Base-by-base conservation (phyloP, 1,139 yeast species). In the Pichia sp. region DNA sequence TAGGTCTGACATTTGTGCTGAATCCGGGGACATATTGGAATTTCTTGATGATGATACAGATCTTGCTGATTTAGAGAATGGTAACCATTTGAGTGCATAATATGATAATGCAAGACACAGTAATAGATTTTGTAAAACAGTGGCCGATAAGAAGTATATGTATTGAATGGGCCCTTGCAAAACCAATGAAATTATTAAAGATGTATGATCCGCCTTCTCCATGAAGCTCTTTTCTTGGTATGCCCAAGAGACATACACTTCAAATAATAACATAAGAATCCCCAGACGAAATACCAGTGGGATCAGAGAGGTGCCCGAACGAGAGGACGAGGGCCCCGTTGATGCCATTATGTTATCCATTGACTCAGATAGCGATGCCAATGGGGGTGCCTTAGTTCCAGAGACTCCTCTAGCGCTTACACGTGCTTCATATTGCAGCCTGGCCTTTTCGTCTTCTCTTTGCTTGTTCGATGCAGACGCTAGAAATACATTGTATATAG, bases 181-280 rank as follows among this genome's bases (percentile, higher is more conserved):
- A 18, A 70, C 67, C 6, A 68, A 49, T 18, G 53, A 46, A 4
- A 56, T 53, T 18, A 57, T 55, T 44, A 58, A 35, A 3, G 67
- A 61, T 12, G 65, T 57, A 20, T 49, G 53, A 14, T 46, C 45
- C 3, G 47, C 47, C 34, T 55, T 53, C 35, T 57, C 60, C 21
- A 61, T 53, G 30, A 60, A 57, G 42, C 72, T 77, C 54, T 79
- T 80, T 63, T 93, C 99, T 53, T 86, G 91, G 45, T 85, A 80
- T 0, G 96, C 96, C 98, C 99, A 93, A 1, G 81, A 82, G 45
- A 93, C 68, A 61, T 93, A 94, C 9, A 93, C 95, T 55, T 93
- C 97, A 58, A 91, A 89, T n/a, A 94, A 72, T 0, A 88, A 69
- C 46, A 86, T 73, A 46, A 93, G 70, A 3, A 85, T 59, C 57